Base-by-base conservation (phyloP, 2,329 filamentous ascomycete genomes). In the Fusarium pseudocircinatum region DNA sequence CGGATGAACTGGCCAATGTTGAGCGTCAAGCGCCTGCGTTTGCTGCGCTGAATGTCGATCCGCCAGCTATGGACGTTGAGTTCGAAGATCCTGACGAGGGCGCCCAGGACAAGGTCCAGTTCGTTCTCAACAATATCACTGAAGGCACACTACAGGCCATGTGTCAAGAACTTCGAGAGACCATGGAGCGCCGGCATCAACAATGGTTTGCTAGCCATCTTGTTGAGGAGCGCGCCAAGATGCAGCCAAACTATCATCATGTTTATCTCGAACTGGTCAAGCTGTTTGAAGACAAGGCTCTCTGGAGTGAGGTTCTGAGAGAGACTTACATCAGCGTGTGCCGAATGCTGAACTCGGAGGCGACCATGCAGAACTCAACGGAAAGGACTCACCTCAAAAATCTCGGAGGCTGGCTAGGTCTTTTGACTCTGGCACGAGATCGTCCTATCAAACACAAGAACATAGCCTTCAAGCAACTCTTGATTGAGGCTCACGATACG, bases 201-300 rank as follows among this genome's bases (percentile, higher is more conserved):
- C 94, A 97, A 79, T 99, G 96, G 96, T 99, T 99, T 79, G 96
- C 97, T 12, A 92, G 91, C 53, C 97, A 98, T 79, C 87, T 99
- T 15, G 96, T 99, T 6, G 96, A 98, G 79, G 94, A 98, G 80
- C 94, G 97, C 50, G 97, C 96, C 37, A 98, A 98, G 83, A 92
- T 97, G 86, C 96, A 99, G 80, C 95, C 96, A 11, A 99, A 99
- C 81, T 98, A 97, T 79, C 96, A 99, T 77, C 89, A 93, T 67
- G 90, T 99, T 28, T 99, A 99, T 80, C 88, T 98, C 56, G 94
- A 97, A 77, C 89, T 99, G 58, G 89, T 99, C 68, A 92, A 92
- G 63, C 89, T 95, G 39, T 94, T 98, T 75, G 90, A 94, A 75
- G 91, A 96, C 80, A 93, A 90, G 78, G 84, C 88, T 15, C 85